Evolutionary conservation across 2,329 filamentous ascomycete species (phyloP), one percentile per base, ranked within the genome.

Genomic region (Aureobasidium pullulans): DNA sequence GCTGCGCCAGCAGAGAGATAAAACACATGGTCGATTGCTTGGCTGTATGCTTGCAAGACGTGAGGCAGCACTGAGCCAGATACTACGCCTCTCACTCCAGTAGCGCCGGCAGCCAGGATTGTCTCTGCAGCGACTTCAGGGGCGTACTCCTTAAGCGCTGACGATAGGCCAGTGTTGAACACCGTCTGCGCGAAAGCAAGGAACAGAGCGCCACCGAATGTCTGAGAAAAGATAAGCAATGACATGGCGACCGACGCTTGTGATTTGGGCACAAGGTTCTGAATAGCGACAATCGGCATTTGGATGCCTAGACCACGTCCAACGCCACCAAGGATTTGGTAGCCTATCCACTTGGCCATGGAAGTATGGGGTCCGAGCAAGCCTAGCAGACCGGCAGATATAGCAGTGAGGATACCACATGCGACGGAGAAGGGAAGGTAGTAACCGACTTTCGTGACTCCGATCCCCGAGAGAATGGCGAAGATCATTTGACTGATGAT

Each of bases 1-100:
- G 43, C 53, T 15, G 42, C 32, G 2, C 54, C 54, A 19, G 43
- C 54, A 10, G 43, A 32, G 4, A 57, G 42, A 8, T 48, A 57
- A 8, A 47, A 57, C 1, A 57, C 54, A 15, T 43, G 42, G 32
- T 77, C 77, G 37, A 90, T 70, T 0, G 85, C 76, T 16, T 75
- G 68, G 67, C 88, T 89, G 73, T 90, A 90, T 0, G 84, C 86
- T 0, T 74, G 63, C 1, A 85, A 73, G 8, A 91, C 84, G 0
- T 75, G 72, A 2, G 70, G 67, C 6, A 86, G 69, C 60, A 77
- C 81, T 61, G 82, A 65, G 0, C 71, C 63, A 0, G 79, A 73
- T 23, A 89, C 81, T 1, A 75, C 68, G 0, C 73, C 67, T 60
- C 80, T 79, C n/a, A 92, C 75, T 46, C 83, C 79, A 0, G 86